Conservation (phyloP, 371 early-diverging fungal genomes). For the Mucor racemosus region DNA sequence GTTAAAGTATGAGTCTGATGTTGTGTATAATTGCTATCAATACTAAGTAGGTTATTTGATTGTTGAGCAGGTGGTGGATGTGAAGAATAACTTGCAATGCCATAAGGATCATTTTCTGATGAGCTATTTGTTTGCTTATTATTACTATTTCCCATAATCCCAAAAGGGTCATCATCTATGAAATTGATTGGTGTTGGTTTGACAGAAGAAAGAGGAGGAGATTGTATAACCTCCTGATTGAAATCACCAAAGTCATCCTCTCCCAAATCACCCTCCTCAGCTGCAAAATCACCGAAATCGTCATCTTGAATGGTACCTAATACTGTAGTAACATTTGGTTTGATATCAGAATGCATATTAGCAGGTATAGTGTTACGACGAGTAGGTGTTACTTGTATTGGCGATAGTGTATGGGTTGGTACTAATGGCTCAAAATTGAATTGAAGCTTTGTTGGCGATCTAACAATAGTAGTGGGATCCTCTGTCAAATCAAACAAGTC, state of each 20-base stretch:
- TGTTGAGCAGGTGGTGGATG: not conserved
- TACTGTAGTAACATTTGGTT: not conserved
- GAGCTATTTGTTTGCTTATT: not conserved
- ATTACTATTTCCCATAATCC: not conserved
- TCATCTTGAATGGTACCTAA: not conserved
- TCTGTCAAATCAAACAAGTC: constrained; percentile 3
- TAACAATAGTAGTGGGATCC: not conserved
- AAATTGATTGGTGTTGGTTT: too few relatives aligned
- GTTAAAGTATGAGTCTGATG: not conserved
- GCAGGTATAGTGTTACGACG: not conserved
- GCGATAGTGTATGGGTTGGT: not conserved
- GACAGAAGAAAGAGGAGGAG: not conserved
- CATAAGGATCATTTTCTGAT: constrained; percentile 2
- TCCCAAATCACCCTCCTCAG: not conserved
- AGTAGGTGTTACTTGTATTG: not conserved
- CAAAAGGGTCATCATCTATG: too few relatives aligned
- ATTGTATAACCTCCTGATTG: not conserved
- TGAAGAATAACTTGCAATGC: not conserved
- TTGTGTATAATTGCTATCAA: too few relatives aligned
- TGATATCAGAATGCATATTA: not conserved
- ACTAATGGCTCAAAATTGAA: constrained; percentile 5
- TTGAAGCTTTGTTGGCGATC: not conserved
- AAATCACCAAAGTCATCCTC: not conserved
- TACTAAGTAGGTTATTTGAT: not conserved
- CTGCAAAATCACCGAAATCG: constrained; percentile 7